phyloP scores from a whole-genome alignment of 768 basidiomycete species.

The Boletales sp. region DNA sequence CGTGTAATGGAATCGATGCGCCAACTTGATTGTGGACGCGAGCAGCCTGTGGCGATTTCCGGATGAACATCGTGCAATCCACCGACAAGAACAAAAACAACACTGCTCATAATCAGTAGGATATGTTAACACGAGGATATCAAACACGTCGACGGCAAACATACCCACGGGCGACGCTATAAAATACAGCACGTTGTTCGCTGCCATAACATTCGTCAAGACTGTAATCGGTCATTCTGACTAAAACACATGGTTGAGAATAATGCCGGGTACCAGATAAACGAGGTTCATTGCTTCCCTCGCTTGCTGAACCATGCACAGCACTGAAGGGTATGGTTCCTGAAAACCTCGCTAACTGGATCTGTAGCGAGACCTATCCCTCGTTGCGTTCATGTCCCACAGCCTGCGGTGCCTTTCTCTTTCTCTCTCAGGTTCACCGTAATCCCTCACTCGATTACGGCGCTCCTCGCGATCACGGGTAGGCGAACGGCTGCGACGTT shows the following conservation, averaged over 20 bases:
- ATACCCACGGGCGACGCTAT: constrained; percentile 10
- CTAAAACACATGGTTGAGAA: constrained; percentile 8
- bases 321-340: constrained; percentile 5
- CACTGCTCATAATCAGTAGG: not conserved
- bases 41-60: not conserved
- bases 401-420: constrained; percentile 46
- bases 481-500: constrained; percentile 32
- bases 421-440: constrained; percentile 26
- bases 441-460: constrained; percentile 18
- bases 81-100: not conserved
- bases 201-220: constrained; percentile 4
- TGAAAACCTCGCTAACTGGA: constrained; percentile 12
- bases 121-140: constrained; percentile 12
- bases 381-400: constrained; percentile 47
- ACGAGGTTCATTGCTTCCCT: not conserved
- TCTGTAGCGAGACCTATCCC: constrained; percentile 32
- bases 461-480: constrained; percentile 18
- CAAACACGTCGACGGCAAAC: constrained; percentile 9
- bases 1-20: constrained; percentile 9
- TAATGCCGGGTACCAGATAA: constrained; percentile 3
- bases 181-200: constrained; percentile 15
- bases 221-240: constrained; percentile 10
- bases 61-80: not conserved
- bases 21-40: constrained; percentile 5
- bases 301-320: constrained; percentile 5